A percentile compares a stretch with the other conserved stretches of the same genome.
Evolutionary conservation across 495 filamentous ascomycete species (phyloP).

Genomic region (Aspergillus funiculosus): DNA sequence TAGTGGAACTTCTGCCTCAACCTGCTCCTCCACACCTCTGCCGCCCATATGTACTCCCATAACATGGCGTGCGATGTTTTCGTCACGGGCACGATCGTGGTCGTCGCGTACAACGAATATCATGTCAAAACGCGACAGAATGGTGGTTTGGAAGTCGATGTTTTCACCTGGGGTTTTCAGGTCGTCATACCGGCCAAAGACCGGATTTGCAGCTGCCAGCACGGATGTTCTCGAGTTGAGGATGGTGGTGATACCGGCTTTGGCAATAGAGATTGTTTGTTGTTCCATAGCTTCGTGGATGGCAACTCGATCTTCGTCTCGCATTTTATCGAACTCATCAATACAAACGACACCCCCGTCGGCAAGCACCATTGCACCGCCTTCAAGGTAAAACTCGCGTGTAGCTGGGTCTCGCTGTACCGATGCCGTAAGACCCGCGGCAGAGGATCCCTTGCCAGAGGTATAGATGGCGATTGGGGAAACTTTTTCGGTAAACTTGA

Average conservation of each 20-base stretch:
- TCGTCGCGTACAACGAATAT: conserved; percentile 98
- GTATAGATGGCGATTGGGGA: conserved; percentile 98
- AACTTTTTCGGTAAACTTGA: conserved; percentile 97
- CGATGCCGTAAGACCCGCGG: conserved; percentile 95
- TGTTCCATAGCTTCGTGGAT: conserved; percentile 99
- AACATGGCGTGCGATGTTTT: conserved; percentile 91
- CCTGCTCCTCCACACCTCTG: conserved; percentile 73
- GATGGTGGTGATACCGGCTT: conserved; percentile 98
- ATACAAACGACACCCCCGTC: conserved; percentile 98
- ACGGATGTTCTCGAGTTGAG: conserved; percentile 94
- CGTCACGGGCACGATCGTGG: conserved; percentile 83
- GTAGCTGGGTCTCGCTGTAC: conserved; percentile 90
- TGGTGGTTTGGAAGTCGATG: conserved; percentile 99
- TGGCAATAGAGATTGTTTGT: conserved; percentile 98
- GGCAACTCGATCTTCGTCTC: conserved; percentile 95
- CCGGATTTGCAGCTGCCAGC: conserved; percentile 92
- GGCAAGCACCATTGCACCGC: conserved; percentile 97
- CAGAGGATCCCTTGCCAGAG: conserved; percentile 96
- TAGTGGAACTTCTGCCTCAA: conserved; percentile 79
- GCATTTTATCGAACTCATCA: conserved; percentile 99
- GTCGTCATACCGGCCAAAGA: conserved; percentile 97
- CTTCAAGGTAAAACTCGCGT: conserved; percentile 96
- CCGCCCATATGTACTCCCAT: conserved; percentile 97
- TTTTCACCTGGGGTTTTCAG: conserved; percentile 97
- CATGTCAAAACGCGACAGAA: conserved; percentile 98